A percentile compares a stretch with the other conserved stretches of the same genome.
Conservation (phyloP, 2,329 filamentous ascomycete species). For the Capronia epimyces region DNA sequence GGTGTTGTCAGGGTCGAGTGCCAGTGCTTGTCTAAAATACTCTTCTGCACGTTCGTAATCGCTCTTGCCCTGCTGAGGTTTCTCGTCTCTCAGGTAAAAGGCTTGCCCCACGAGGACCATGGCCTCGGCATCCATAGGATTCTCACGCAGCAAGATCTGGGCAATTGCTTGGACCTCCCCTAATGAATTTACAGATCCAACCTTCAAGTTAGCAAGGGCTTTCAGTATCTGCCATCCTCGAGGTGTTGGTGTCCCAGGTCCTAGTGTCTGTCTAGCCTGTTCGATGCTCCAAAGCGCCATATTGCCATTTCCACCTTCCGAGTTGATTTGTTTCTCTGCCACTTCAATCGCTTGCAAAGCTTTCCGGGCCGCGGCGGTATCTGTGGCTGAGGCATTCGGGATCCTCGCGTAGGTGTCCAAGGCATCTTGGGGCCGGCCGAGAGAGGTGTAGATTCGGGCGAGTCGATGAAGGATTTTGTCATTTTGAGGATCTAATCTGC, state of each 20-base stretch:
- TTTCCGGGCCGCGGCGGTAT: constrained; percentile 72
- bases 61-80: constrained; percentile 39
- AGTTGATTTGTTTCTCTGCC: constrained; percentile 69
- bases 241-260: constrained; percentile 68
- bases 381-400: constrained; percentile 69
- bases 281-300: constrained; percentile 91
- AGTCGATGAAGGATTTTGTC: constrained; percentile 82
- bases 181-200: constrained; percentile 81
- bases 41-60: constrained; percentile 73
- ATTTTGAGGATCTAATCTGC: constrained; percentile 78
- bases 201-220: constrained; percentile 85
- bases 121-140: constrained; percentile 89
- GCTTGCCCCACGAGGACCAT: constrained; percentile 82
- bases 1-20: constrained; percentile 85
- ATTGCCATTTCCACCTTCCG: constrained; percentile 68
- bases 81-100: constrained; percentile 86
- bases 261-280: constrained; percentile 77
- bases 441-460: constrained; percentile 79
- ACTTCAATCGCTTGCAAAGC: constrained; percentile 65
- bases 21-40: constrained; percentile 83
- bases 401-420: constrained; percentile 76
- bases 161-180: constrained; percentile 90
- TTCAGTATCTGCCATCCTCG: constrained; percentile 92
- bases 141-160: constrained; percentile 76
- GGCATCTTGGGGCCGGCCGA: constrained; percentile 83